Base-by-base conservation (phyloP, 768 basidiomycete species). In the Coprinellus micaceus region DNA sequence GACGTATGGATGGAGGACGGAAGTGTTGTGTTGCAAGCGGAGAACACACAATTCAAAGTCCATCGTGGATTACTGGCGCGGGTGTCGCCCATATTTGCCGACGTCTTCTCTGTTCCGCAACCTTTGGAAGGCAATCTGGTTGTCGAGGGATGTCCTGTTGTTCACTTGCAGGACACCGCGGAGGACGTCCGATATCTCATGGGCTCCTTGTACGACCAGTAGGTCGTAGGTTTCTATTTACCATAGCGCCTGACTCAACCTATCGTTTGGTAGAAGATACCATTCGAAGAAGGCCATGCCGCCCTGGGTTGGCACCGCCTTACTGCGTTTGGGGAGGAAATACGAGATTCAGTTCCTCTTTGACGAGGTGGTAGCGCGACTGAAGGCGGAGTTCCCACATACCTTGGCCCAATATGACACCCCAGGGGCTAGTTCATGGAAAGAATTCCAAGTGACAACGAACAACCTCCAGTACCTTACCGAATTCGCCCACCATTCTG, bases 51-150 rank as follows among this genome's bases (percentile, higher is more conserved):
- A 28, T 69, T 67, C 46, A 59, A 53, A 13, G 63, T 67, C 9
- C 62, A 65, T 44, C 56, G 61, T 4, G 11, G 40, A 7, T 24
- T 67, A 2, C 46, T 69, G 0, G 56, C 66, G 2, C 37, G 53
- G 3, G 53, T 63, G 15, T 69, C 64, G 3, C 52, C 54, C 0
- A 22, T 67, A 12, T 69, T 67, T 51, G 17, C 44, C 17, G 62
- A 64, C 40, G 66, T 69, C 63, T 67, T 69, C 39, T 19, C 56
- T 2, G 24, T 61, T 2, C 62, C 64, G 2, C 63, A 60, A 43
- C 58, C 63, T 1, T 6, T 13, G 33, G 12, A 41, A 19, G 55
- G 40, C 2, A 45, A 58, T 3, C 47, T 53, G 1, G 24, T 21
- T 3, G 25, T 60, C 13, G 64, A 65, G 2, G 59, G 62, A 11